These are phyloP conservation scores for Phascolomyces articulosus DNA, from an alignment of 371 early-diverging fungal genomes.

Conservation along the genomic window DNA sequence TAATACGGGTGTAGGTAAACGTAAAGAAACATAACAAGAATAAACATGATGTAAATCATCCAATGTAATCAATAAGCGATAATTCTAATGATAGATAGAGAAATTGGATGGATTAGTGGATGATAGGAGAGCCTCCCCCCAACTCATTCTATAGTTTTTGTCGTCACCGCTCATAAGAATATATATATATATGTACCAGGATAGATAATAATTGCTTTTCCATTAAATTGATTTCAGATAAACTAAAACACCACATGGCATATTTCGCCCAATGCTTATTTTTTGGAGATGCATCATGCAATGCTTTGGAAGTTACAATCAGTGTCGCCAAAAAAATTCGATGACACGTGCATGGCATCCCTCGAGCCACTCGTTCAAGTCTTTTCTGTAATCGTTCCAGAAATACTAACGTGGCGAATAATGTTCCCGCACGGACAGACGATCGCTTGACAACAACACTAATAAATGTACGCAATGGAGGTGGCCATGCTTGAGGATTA, in stretches of 20 bases:
- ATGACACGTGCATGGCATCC: constrained; percentile 80
- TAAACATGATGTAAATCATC: constrained; percentile 15
- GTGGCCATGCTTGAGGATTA: constrained; percentile 17
- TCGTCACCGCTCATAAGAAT: no score
- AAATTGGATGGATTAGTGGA: no score
- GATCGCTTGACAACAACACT: constrained; percentile 57
- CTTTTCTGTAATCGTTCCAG: constrained; percentile 55
- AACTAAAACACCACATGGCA: constrained; percentile 60
- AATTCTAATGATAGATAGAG: constrained; percentile 12
- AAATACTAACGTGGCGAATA: constrained; percentile 64
- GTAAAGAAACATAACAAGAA: constrained; percentile 4
- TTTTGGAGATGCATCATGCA: constrained; percentile 77
- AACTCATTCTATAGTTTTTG: no score
- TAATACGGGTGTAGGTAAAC: neutral
- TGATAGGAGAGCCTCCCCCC: no score
- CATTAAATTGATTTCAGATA: constrained; percentile 81
- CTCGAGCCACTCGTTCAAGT: constrained; percentile 58
- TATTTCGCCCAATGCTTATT: constrained; percentile 79
- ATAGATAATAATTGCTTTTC: constrained; percentile 78
- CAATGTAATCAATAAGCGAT: constrained; percentile 11
- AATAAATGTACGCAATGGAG: constrained; percentile 58
- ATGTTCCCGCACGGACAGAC: constrained; percentile 58
- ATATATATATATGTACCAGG: constrained; percentile 37
- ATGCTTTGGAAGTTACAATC: constrained; percentile 69
- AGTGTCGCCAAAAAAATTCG: constrained; percentile 79